phyloP scores from a whole-genome alignment of 139 green algal species.

The Volvox reticuliferus region DNA sequence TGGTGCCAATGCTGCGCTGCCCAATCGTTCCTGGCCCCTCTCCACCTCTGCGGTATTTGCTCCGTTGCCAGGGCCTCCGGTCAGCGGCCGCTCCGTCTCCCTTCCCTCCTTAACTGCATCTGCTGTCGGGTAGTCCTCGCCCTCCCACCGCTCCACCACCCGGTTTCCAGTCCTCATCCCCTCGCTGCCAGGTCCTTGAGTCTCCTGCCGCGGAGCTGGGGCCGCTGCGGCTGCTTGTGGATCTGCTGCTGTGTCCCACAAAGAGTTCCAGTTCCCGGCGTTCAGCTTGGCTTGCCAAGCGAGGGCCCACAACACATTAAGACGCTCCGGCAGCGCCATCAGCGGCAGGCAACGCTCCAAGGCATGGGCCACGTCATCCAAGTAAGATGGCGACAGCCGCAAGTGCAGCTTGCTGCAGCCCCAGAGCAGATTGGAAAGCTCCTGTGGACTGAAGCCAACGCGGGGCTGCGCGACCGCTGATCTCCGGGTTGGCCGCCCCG shows the following conservation, averaged over 20 bases:
- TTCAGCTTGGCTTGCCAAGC: slow-evolving; percentile 43
- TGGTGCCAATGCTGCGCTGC: too few species aligned
- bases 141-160: too few species aligned
- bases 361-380: slow-evolving; percentile 28
- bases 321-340: slow-evolving; percentile 23
- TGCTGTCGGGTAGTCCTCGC: background rate
- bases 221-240: background rate
- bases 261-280: background rate
- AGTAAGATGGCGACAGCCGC: slow-evolving; percentile 11
- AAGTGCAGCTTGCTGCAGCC: slow-evolving; percentile 33
- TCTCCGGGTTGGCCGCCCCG: background rate
- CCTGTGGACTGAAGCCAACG: slow-evolving; percentile 40
- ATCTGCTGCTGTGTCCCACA: background rate
- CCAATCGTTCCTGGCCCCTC: too few species aligned
- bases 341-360: slow-evolving; percentile 31
- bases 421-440: slow-evolving; percentile 52
- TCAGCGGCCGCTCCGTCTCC: background rate
- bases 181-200: too few species aligned
- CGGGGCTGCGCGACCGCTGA: background rate
- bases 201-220: too few species aligned
- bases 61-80: background rate
- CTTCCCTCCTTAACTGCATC: background rate
- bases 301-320: slow-evolving; percentile 52
- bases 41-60: too few species aligned
- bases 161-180: too few species aligned